Base-by-base conservation (phyloP, 805 yeast genomes). In the Starmerella scarabaei region DNA sequence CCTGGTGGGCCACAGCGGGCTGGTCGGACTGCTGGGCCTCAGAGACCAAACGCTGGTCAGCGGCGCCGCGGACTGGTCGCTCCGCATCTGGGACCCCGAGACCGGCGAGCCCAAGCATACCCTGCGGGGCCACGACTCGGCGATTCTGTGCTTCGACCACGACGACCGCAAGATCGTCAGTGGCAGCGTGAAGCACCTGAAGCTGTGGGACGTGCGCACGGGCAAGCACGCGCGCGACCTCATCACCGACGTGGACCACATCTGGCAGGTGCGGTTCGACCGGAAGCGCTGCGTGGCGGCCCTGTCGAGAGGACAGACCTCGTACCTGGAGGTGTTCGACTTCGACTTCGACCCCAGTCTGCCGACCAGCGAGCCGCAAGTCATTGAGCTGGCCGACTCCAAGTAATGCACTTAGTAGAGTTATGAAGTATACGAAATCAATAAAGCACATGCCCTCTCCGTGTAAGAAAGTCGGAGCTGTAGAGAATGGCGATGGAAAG, bases 181-280 rank as follows among this genome's bases (percentile, higher is more conserved):
- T 53, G 98, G 98, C 0, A 78, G 93, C 42, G 93, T 80, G 53
- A 72, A 80, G 36, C 80, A 84, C 69, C 69, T 86, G 52, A 85
- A 83, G 61, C 66, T 91, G 35, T 91, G 95, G 84, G 40, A 48
- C 28, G 71, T 84, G 29, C 68, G 73, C 45, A 75, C 79, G 3
- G 97, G 97, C 0, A 68, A 69, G 53, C 71, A 79, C 44, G 73
- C 86, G 40, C 62, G 72, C 17, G 85, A 84, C 49, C 60, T 91
- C 39, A 63, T 86, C 35, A 66, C 71, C 3, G 86, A 80, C 55
- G 77, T 78, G 20, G 93, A 91, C 8, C 79, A 82, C 29, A 84
- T 88, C 27, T 91, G 98, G 98, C 94, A 91, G 50, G 95, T 88
- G 2, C 72, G 80, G 52, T 83, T 85, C 53, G 93, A 84, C 54